Evolutionary conservation across 768 basidiomycete genomes (phyloP), one percentile per base, ranked within the genome.

Genomic region (Lactarius sanguifluus): DNA sequence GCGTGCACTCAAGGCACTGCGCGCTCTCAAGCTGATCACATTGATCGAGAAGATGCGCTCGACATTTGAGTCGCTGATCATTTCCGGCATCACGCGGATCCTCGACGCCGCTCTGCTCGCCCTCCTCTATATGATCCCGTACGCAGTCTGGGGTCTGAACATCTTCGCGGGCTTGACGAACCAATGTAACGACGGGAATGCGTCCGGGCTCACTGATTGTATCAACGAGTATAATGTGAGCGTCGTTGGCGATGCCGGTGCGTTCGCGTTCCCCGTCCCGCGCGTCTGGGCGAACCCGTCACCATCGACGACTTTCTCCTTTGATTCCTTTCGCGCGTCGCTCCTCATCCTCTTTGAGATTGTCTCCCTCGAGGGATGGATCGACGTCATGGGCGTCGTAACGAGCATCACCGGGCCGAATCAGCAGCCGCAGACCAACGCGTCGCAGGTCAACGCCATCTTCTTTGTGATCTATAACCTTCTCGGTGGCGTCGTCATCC

Each of bases 301-400:
- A 0, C 89, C 89, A 6, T 90, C 89, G 23, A 93, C 91, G 1
- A 83, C 83, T 1, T 98, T 94, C 79, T 90, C 89, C 2, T 98
- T 98, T 73, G 96, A 98, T 77, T 86, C 80, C 16, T 98, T 98
- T 77, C 81, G 85, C 8, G 78, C 88, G 4, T 90, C 93, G 0
- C 79, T 98, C 47, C 83, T 98, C 61, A 97, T 98, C 72, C 82
- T 98, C 1, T 98, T 97, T 72, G 96, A 98, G 77, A 94, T 96
- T 70, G 93, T 98, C 28, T 96, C 95, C 0, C 79, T 97, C 58
- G 95, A 96, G 77, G 96, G 96, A 2, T 98, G 96, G 96, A 84
- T 92, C n/a, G 93, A 96, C 73, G 96, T 95, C 59, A 90, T 97
- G 90, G 78, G 77, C 43, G 82, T 88, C 30, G 89, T 89, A 1